phyloP scores from a whole-genome alignment of 768 basidiomycete genomes.

The Peribolospora baueri region DNA sequence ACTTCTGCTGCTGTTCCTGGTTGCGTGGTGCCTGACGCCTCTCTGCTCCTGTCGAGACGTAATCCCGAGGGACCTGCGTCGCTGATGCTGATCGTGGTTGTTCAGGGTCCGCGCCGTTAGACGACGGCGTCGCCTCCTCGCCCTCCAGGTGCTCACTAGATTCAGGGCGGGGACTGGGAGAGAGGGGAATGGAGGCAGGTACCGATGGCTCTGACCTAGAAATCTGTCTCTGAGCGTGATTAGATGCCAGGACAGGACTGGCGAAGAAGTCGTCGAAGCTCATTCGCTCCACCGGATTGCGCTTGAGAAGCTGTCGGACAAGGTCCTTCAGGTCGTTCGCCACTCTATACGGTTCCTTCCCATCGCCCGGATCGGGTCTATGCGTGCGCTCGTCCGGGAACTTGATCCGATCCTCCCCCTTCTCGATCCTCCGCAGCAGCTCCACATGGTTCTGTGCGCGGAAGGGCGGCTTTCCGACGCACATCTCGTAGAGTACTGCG shows the following conservation, averaged over 20 bases:
- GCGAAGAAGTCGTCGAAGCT: slow-evolving; percentile 81
- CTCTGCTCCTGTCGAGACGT: too few relatives aligned
- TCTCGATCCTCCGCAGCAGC: slow-evolving; percentile 73
- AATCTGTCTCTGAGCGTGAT: slow-evolving; percentile 11
- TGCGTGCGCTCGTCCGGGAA: slow-evolving; percentile 55
- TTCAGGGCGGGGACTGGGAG: neutral
- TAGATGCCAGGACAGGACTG: slow-evolving; percentile 31
- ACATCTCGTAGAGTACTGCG: slow-evolving; percentile 87
- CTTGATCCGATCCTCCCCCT: slow-evolving; percentile 55
- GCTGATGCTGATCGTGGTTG: too few relatives aligned
- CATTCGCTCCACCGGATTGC: slow-evolving; percentile 58
- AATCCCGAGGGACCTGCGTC: too few relatives aligned
- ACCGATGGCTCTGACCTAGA: slow-evolving; percentile 7
- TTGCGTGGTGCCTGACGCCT: too few relatives aligned
- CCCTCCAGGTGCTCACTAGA: neutral
- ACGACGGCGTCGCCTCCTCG: slow-evolving; percentile 4
- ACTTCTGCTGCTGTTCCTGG: too few relatives aligned
- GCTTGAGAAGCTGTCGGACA: slow-evolving; percentile 57
- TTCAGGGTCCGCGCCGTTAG: too few relatives aligned
- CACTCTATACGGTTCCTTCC: slow-evolving; percentile 22
- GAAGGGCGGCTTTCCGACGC: slow-evolving; percentile 77
- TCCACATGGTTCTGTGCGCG: slow-evolving; percentile 91
- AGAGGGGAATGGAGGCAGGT: neutral
- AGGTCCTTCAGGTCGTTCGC: slow-evolving; percentile 66
- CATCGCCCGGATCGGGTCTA: slow-evolving; percentile 19